Base-by-base conservation (phyloP, 495 filamentous ascomycete genomes). In the Penicillium taxi region DNA sequence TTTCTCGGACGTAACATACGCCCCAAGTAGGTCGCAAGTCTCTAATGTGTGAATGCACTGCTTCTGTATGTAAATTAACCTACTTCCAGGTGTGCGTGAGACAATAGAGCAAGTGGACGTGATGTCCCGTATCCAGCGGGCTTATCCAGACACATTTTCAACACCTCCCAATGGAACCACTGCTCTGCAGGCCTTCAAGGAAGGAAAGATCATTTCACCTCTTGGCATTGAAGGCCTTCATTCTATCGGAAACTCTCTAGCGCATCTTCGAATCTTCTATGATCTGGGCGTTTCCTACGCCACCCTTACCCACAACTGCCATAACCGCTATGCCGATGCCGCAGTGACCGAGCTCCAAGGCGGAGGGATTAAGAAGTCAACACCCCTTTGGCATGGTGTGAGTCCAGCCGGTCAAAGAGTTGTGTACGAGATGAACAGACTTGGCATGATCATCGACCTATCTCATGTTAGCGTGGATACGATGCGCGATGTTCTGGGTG, bases 271-370 rank as follows among this genome's bases (percentile, higher is more conserved):
- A 3, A 67, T 73, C 6, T 93, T 77, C 55, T 64, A 89, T 53
- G 66, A 68, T 2, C 66, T 91, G 9, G 91, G 90, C n/a, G 89
- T 94, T 6, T 80, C 85, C 26, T 96, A 96, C 47, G 81, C 82
- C 5, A 96, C 90, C 0, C 61, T 98, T 9, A 94, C 85, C 2
- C 88, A 93, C 62, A 94, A 94, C 63, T 98, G 91, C 65, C 84
- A 89, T 55, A 98, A 96, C 58, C 67, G 63, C 21, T 96, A 82
- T 59, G 87, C 88, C 18, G 91, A 96, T 50, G 79, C 86, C 3
- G 90, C 91, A 1, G 58, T 93, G 5, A 53, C 73, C 8, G 59
- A 63, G 30, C 50, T 64, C 15, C 64, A 69, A 23, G 57, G 53
- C 16, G 69, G 69, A 8, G 52, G 53, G n/a, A 35, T 70, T 3